Base-by-base conservation (phyloP, 805 yeast species). In the Ogataea philodendri region DNA sequence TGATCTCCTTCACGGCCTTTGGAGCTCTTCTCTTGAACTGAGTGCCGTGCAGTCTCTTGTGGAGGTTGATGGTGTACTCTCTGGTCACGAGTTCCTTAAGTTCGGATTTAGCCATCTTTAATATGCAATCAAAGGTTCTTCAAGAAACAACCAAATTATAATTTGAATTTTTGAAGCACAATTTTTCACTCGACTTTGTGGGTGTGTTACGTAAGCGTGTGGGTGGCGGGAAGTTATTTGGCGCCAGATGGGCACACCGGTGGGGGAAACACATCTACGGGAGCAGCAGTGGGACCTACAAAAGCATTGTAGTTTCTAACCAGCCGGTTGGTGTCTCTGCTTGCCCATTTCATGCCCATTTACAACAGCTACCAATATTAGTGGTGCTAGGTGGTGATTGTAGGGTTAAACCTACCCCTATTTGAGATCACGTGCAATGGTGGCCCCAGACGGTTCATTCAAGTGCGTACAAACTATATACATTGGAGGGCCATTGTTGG, bases 11-110 rank as follows among this genome's bases (percentile, higher is more conserved):
- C 76, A 90, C 93, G 64, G 99, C 98, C 70, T 77, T 86, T 76
- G 99, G 99, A 66, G 99, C 99, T 79, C 97, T 88, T 84, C 84
- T 85, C 82, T 93, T 93, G 96, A 90, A 93, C 75, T 87, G 84
- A 61, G 83, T 89, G 79, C 97, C 97, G 76, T 86, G 95, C 70
- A 88, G 95, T 78, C 97, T 88, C 76, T 88, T 90, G 95, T 88
- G 96, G 74, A 90, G 78, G 87, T 93, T 90, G 75, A 93, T 89
- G 82, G 98, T 93, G 87, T 93, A 93, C 78, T 93, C 99, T 76
- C 99, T 95, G 72, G 98, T 85, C 74, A 93, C 97, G 74, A 88
- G 96, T 89, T 93, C 97, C 78, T 85, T 84, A 70, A 88, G 78
- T 74, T 90, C 94, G 44, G 60, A 46, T 47, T 55, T 59, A 50